phyloP scores from a whole-genome alignment of 257 asterid species.

The Ehretia macrophylla region DNA sequence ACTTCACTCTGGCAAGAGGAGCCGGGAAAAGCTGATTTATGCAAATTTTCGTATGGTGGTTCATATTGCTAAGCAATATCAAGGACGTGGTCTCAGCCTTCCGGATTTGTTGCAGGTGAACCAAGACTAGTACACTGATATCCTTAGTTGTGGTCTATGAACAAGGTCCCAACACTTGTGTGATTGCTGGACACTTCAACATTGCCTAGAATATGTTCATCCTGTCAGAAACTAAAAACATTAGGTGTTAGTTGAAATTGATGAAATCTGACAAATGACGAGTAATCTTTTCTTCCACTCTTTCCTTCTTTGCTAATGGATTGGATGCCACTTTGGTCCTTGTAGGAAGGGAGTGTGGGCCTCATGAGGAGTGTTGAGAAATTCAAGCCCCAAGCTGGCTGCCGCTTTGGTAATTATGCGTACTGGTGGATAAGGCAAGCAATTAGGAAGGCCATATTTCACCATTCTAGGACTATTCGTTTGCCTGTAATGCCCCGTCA shows the following conservation, averaged over 20 bases:
- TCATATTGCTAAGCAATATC: conserved; percentile 86
- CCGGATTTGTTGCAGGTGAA: conserved; percentile 88
- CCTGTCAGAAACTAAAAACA: too few species aligned
- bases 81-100: conserved; percentile 79
- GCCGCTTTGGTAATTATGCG: conserved; percentile 88
- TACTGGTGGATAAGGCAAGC: conserved; percentile 96
- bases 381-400: conserved; percentile 81
- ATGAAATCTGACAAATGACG: not conserved
- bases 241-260: not conserved
- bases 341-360: conserved; percentile 94
- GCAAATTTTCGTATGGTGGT: conserved; percentile 91
- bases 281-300: not conserved
- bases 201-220: too few species aligned
- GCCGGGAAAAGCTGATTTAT: conserved; percentile 78
- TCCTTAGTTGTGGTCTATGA: conserved; percentile 10
- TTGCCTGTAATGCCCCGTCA: conserved; percentile 65
- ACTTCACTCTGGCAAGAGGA: conserved; percentile 48
- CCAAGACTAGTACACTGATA: conserved; percentile 14
- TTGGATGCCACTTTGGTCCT: conserved; percentile 5
- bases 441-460: conserved; percentile 79
- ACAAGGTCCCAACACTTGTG: not conserved
- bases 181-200: not conserved
- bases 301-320: conserved; percentile 11
- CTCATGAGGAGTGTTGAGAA: conserved; percentile 92
- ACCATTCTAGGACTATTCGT: conserved; percentile 85